Evolutionary conservation across 2,329 filamentous ascomycete genomes (phyloP), one percentile per base, ranked within the genome.

Genomic region (Diaporthe sp.): DNA sequence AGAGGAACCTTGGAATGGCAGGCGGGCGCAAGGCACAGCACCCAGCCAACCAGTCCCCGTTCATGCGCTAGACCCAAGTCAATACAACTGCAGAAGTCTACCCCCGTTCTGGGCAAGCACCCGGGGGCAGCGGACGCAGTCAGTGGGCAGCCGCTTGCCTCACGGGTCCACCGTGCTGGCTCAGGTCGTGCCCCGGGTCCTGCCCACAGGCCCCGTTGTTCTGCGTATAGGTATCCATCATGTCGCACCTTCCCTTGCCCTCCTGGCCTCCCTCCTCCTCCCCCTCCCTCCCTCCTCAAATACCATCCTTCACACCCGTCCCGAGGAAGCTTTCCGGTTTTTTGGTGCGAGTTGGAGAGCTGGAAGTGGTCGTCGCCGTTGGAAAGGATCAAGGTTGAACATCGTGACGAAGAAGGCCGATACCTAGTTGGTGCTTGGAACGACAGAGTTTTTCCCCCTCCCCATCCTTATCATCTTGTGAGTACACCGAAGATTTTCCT

Each of bases 341-440:
- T 71, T 75, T n/a, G 73, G 73, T 75, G 58, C 47, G 70, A 61
- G 73, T 75, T 39, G 73, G 67, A 72, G 73, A 73, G 71, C 58
- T 63, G 73, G 73, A 72, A 75, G 73, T 75, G 73, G 73, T 75
- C 73, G 73, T 72, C 73, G 49, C 15, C 51, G 65, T 70, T 70
- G 73, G 67, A 55, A 20, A 75, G 73, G 73, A 37, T 42, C 55
- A 65, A 72, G 73, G 73, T 72, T 75, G 73, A 75, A 72, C 57
- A 75, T 37, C 47, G 73, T 57, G 55, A 75, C 39, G 57, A 71
- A 55, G 55, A 60, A 72, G 53, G 60, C 22, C 39, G 34, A 55
- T 58, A 72, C 60, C 22, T 10, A 57, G 25, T 42, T 34, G 57
- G 47, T 57, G 57, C 39, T 57, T n/a, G 28, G 68, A 58, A 51